These are phyloP conservation scores for Aspergillus novoparasiticus DNA, from an alignment of 2,329 filamentous ascomycete species.

Conservation along the genomic window DNA sequence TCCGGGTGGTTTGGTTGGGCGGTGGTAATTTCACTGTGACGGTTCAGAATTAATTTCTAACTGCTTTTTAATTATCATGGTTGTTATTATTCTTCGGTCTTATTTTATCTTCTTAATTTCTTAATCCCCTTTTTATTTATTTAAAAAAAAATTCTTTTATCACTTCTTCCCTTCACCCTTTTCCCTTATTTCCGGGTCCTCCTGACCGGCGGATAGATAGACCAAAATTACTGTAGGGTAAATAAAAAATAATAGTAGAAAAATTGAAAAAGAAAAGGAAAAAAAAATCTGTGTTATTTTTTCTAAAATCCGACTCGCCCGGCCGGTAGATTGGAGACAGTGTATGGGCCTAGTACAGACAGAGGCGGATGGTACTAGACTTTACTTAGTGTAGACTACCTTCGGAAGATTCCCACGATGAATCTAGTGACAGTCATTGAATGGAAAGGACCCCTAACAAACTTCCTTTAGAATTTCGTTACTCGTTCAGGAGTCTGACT, in stretches of 20 bases:
- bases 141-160: too few species aligned
- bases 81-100: neutral
- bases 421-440: neutral
- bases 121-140: neutral
- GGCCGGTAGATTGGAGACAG: neutral
- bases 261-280: neutral
- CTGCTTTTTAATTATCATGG: neutral
- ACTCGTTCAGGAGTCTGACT: conserved; percentile 7
- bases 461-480: neutral
- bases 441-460: neutral
- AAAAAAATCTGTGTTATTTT: neutral
- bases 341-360: neutral
- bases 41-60: conserved; percentile 1
- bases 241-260: neutral
- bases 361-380: neutral
- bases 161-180: neutral
- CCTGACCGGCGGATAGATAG: conserved; percentile 1
- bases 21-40: conserved; percentile 3
- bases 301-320: conserved; percentile 1
- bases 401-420: conserved; percentile 1
- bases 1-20: conserved; percentile 5
- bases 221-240: neutral
- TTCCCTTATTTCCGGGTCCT: conserved; percentile 5
- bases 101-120: neutral
- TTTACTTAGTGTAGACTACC: neutral